Evolutionary conservation across 306 rosid species (phyloP).

Genomic region (Trichosanthes cucumerina): DNA sequence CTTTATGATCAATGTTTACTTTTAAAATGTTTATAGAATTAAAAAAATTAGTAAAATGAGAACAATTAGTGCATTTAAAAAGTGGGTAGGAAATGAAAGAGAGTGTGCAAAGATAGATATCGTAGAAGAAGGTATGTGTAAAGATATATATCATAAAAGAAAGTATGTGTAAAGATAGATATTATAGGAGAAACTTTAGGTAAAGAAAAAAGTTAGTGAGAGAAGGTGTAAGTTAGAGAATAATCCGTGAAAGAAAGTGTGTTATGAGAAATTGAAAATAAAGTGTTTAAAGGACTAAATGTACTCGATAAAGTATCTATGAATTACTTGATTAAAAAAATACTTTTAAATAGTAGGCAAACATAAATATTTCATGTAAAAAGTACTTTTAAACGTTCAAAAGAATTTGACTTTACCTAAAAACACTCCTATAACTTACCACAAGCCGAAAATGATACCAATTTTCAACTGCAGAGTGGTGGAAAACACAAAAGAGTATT

Average conservation of each 20-base stretch:
- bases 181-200: neutral
- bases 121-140: neutral
- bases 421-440: neutral
- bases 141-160: neutral
- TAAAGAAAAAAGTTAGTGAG: neutral
- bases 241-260: neutral
- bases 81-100: neutral
- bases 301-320: neutral
- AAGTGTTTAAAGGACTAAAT: neutral
- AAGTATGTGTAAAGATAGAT: neutral
- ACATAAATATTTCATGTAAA: neutral
- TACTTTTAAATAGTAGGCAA: neutral
- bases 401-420: neutral
- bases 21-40: neutral
- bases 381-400: neutral
- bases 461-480: constrained; percentile 38
- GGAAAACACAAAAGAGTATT: constrained; percentile 65
- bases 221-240: neutral
- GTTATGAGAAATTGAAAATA: neutral
- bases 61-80: neutral
- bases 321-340: neutral
- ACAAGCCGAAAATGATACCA: neutral
- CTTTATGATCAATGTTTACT: neutral
- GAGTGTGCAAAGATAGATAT: neutral
- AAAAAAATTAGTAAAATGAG: neutral